Evolutionary conservation across 441 rosid genomes (phyloP).

Genomic region (Gossypium davidsonii): DNA sequence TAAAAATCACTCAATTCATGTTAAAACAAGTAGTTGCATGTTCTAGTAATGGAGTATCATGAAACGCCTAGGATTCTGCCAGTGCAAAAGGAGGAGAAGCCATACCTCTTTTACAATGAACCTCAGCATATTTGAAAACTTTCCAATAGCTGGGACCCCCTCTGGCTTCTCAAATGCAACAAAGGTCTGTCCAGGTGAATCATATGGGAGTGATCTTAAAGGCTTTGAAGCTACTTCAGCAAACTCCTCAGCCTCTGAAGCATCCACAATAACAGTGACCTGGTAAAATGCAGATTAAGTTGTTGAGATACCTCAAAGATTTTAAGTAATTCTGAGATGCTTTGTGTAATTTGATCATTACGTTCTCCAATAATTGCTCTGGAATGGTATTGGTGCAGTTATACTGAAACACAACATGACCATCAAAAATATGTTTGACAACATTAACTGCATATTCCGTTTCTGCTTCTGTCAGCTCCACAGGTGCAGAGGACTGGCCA

Average conservation of each 20-base stretch:
- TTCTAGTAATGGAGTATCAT: neutral
- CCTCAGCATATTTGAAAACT: slow-evolving; percentile 81
- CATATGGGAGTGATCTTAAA: slow-evolving; percentile 75
- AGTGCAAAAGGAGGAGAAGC: neutral
- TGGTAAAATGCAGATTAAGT: slow-evolving; percentile 27
- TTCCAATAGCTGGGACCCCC: slow-evolving; percentile 72
- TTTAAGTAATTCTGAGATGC: neutral
- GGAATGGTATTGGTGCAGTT: slow-evolving; percentile 95
- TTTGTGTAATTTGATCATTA: slow-evolving; percentile 29
- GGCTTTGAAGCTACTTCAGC: slow-evolving; percentile 58
- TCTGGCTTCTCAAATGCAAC: slow-evolving; percentile 86
- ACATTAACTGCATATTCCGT: slow-evolving; percentile 95
- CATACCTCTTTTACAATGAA: slow-evolving; percentile 86
- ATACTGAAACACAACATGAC: slow-evolving; percentile 86
- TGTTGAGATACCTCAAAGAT: slow-evolving; percentile 3
- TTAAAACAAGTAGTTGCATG: neutral
- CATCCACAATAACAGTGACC: slow-evolving; percentile 82
- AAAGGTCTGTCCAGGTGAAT: slow-evolving; percentile 84
- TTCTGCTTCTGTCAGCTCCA: slow-evolving; percentile 97
- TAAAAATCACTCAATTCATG: neutral
- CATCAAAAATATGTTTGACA: slow-evolving; percentile 83
- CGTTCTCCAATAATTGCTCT: slow-evolving; percentile 89
- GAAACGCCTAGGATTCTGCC: neutral
- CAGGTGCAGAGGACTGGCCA: slow-evolving; percentile 73
- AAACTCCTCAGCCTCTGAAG: slow-evolving; percentile 88